phyloP scores from a whole-genome alignment of 2,329 filamentous ascomycete species.

The Rutstroemia sp. region DNA sequence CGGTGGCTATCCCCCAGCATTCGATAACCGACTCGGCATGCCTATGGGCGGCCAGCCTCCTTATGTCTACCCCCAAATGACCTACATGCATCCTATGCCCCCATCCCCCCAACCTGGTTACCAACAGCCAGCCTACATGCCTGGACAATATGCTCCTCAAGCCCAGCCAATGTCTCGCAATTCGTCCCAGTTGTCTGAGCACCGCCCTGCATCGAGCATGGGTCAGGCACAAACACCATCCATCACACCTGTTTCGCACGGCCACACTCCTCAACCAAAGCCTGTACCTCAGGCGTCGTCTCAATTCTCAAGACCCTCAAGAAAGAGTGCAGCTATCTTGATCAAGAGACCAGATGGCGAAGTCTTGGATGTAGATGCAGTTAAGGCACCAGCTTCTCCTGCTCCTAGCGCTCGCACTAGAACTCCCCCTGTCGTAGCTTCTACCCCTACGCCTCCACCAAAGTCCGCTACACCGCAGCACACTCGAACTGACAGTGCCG shows the following conservation, averaged over 20 bases:
- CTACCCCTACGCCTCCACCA: slow-evolving; percentile 69
- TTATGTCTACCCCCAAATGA: slow-evolving; percentile 37
- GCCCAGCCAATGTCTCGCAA: slow-evolving; percentile 73
- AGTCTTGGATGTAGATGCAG: slow-evolving; percentile 59
- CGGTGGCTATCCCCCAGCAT: slow-evolving; percentile 46
- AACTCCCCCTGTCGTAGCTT: slow-evolving; percentile 58
- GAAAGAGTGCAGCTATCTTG: slow-evolving; percentile 66
- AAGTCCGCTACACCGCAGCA: slow-evolving; percentile 64
- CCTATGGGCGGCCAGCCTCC: slow-evolving; percentile 33
- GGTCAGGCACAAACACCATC: slow-evolving; percentile 30
- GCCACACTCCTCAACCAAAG: slow-evolving; percentile 52
- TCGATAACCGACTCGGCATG: slow-evolving; percentile 37
- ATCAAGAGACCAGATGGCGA: slow-evolving; percentile 83
- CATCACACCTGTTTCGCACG: slow-evolving; percentile 32
- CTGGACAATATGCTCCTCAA: slow-evolving; percentile 34
- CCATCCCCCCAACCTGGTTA: slow-evolving; percentile 42
- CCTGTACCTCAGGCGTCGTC: slow-evolving; percentile 32
- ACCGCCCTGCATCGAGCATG: slow-evolving; percentile 40
- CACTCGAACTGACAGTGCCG: slow-evolving; percentile 61
- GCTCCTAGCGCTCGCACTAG: slow-evolving; percentile 47
- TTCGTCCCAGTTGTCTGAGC: slow-evolving; percentile 69
- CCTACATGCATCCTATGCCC: slow-evolving; percentile 39
- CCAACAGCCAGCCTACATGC: slow-evolving; percentile 34
- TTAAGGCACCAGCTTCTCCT: slow-evolving; percentile 57
- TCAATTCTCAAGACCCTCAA: slow-evolving; percentile 23